Base-by-base conservation (phyloP, 192 early-diverging fungal species). In the Allomyces macrogynus region DNA sequence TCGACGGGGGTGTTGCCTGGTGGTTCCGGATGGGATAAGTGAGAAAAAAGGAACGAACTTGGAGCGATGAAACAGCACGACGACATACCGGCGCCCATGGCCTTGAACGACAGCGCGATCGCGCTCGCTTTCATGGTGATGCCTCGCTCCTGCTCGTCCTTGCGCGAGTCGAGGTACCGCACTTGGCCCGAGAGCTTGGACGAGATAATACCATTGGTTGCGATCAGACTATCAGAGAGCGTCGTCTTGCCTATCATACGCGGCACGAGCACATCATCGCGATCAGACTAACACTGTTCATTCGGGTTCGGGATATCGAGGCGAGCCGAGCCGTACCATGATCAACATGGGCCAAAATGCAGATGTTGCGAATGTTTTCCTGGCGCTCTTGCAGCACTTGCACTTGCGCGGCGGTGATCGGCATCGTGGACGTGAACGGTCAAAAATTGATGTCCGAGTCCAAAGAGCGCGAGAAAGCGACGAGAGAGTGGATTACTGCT, bases 41-140 rank as follows among this genome's bases (percentile, higher is more conserved):
- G 5, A 12, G 10, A 1, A 26, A 18, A 68, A 3, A 8, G 64
- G n/a, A n/a, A n/a, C n/a, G n/a, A n/a, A n/a, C n/a, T n/a, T n/a
- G n/a, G n/a, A n/a, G n/a, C n/a, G n/a, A n/a, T n/a, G n/a, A n/a
- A n/a, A n/a, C n/a, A n/a, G n/a, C n/a, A n/a, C n/a, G n/a, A n/a
- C 24, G 40, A 60, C 67, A 64, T 79, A 70, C 42, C 42, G 23
- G 69, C 67, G 23, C 76, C 72, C 24, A 87, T 70, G 22, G 92
- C 72, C 65, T 86, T 81, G 75, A 95, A 97, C 68, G 90, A 95
- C 1, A 99, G 77, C 20, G 91, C 93, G 63, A 99, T 95, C 8
- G 91, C 95, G 65, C 86, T 89, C 42, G 91, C 89, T 74, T 97
- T 90, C 95, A 99, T 97, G 0, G 95, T 99, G 67, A 99, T 99